Evolutionary conservation across 2,329 filamentous ascomycete genomes (phyloP).

Genomic region (Diplodia intermedia): DNA sequence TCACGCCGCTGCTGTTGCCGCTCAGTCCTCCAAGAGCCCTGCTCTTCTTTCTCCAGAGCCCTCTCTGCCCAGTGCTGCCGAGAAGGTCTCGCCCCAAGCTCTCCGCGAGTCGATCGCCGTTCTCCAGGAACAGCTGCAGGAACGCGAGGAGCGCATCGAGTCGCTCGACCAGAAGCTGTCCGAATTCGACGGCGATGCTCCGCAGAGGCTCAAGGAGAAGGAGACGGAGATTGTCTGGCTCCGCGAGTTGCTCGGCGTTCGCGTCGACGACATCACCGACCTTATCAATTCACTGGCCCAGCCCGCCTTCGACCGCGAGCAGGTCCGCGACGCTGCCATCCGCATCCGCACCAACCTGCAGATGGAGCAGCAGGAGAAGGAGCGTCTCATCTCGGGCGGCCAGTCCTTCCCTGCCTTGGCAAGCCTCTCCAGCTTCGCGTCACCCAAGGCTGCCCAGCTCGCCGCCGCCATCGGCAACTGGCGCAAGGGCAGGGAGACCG

Average conservation of each 20-base stretch:
- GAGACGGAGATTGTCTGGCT: slow-evolving; percentile 96
- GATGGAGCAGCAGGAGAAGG: slow-evolving; percentile 97
- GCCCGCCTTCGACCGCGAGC: slow-evolving; percentile 76
- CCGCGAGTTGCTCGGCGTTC: slow-evolving; percentile 87
- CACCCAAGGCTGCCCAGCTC: slow-evolving; percentile 84
- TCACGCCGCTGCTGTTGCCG: slow-evolving; percentile 77
- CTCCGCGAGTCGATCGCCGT: slow-evolving; percentile 96
- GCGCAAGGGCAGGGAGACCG: slow-evolving; percentile 69
- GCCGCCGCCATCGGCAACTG: slow-evolving; percentile 98
- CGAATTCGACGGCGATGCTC: slow-evolving; percentile 76
- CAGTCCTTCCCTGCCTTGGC: slow-evolving; percentile 75
- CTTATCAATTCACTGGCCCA: slow-evolving; percentile 81
- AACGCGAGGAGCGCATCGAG: slow-evolving; percentile 89
- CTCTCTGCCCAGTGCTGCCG: slow-evolving; percentile 63
- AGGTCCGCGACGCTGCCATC: slow-evolving; percentile 88
- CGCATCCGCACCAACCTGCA: slow-evolving; percentile 92
- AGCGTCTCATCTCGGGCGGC: slow-evolving; percentile 73
- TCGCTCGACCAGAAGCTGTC: slow-evolving; percentile 76
- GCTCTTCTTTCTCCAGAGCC: slow-evolving; percentile 41
- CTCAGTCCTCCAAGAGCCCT: slow-evolving; percentile 57
- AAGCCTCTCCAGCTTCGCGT: slow-evolving; percentile 76
- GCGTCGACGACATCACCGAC: slow-evolving; percentile 89
- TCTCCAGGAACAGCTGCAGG: slow-evolving; percentile 93
- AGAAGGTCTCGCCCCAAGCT: slow-evolving; percentile 92
- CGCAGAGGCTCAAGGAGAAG: slow-evolving; percentile 83